Evolutionary conservation across 805 yeast genomes (phyloP).

Genomic region (Candida silvatica): DNA sequence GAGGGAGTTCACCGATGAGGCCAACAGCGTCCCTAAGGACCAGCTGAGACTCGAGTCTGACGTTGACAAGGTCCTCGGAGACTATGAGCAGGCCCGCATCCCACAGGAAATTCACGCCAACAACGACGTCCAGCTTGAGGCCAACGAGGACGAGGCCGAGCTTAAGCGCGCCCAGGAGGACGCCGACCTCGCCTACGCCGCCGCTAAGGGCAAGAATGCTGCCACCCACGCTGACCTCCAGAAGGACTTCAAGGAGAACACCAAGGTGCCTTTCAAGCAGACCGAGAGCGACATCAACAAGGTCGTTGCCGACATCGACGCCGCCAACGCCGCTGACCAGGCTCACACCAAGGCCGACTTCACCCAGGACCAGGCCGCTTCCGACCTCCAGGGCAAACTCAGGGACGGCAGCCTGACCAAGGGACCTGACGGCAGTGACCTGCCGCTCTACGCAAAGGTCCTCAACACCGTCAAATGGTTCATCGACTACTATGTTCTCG

Average conservation of each 20-base stretch:
- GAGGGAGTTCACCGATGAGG: not conserved
- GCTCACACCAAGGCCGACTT: not conserved
- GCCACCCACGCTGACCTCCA: not conserved
- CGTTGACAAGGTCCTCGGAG: not conserved
- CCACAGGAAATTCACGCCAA: not conserved
- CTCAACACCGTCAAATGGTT: constrained; percentile 12
- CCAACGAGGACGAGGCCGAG: not conserved
- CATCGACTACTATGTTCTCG: constrained; percentile 9
- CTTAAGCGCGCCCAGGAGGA: constrained; percentile 2
- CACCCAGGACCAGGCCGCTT: not conserved
- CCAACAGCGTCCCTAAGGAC: not conserved
- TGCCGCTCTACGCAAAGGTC: constrained; percentile 1
- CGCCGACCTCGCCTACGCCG: constrained; percentile 3
- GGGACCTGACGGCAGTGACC: not conserved
- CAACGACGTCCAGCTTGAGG: not conserved
- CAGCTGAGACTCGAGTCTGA: not conserved
- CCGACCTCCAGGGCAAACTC: not conserved
- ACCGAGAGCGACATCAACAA: not conserved
- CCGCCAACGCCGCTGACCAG: not conserved
- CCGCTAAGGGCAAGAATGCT: not conserved
- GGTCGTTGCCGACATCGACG: not conserved
- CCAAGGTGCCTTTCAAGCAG: not conserved
- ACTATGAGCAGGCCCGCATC: not conserved
- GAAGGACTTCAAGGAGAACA: not conserved
- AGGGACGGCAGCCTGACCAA: not conserved